Evolutionary conservation across 2,329 filamentous ascomycete species (phyloP), one percentile per base, ranked within the genome.

Genomic region (Fusarium praegraminearum): DNA sequence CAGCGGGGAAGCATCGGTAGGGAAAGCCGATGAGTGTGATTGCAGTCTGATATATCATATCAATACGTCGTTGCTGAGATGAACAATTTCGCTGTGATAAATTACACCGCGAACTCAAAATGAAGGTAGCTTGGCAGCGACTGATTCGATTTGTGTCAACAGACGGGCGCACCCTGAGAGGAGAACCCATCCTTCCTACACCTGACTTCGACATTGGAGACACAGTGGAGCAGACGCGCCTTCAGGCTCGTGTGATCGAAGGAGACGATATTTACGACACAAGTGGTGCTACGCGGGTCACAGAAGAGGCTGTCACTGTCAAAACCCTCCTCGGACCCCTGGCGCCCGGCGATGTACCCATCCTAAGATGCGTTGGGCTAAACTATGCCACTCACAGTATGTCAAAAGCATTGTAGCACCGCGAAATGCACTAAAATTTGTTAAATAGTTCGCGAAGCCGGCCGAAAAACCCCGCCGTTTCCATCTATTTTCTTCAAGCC

Each of bases 321-420:
- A 84, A 86, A 71, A 79, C 78, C 53, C 74, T 89, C 1, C 80
- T 90, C 0, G 84, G 85, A 0, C 87, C 87, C 0, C 74, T 90
- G 33, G 79, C 82, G 0, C 76, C 75, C 12, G 75, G 77, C 4
- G 85, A 89, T 52, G 84, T 89, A 0, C 84, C 86, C 0, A 86
- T 88, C 44, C 72, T 90, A 5, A 78, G 86, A 22, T 90, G 87
- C 67, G 83, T 89, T 15, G 88, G 87, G 0, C 73, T 90, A 30
- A 89, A 90, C 70, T 89, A 89, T 69, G 82, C 83, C 40, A 88
- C 85, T 55, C 87, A 90, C 69, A 86, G 81, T 82, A 61, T 61
- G 77, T 20, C 2, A 12, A 30, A 12, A 28, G 10, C 10, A 28
- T 1, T 28, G 28, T 3, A 11, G 28, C 28, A 28, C 28, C 3